Conservation (phyloP, 148 eudicot genomes). For the Camellia lanceoleosa region DNA sequence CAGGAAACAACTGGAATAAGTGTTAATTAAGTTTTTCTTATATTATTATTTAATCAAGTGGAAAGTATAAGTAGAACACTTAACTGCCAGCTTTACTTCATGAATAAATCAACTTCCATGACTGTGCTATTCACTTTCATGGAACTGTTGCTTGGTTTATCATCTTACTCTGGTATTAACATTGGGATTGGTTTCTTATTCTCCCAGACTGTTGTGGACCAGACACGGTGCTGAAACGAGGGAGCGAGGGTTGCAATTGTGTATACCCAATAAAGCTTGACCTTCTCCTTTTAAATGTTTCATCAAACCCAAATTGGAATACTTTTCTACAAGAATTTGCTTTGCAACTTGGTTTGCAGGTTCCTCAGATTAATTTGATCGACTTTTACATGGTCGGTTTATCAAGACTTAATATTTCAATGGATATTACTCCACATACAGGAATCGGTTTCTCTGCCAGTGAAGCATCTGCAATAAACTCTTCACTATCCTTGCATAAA, state of each 20-base stretch:
- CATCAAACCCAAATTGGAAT: constrained; percentile 74
- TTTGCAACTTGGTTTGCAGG: constrained; percentile 60
- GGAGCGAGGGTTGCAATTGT: constrained; percentile 72
- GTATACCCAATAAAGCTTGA: constrained; percentile 90
- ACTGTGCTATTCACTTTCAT: not conserved
- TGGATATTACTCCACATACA: constrained; percentile 79
- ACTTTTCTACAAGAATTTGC: constrained; percentile 70
- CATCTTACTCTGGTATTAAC: not conserved
- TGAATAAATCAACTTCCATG: not conserved
- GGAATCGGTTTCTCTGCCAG: constrained; percentile 68
- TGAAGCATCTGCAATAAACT: constrained; percentile 65
- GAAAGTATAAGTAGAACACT: not conserved
- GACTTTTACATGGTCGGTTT: constrained; percentile 67
- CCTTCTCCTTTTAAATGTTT: constrained; percentile 71
- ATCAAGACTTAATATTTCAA: constrained; percentile 83
- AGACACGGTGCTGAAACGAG: constrained; percentile 78
- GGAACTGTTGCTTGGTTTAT: not conserved
- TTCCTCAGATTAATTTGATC: constrained; percentile 75
- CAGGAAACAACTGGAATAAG: not conserved
- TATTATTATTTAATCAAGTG: not conserved
- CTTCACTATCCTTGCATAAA: constrained; percentile 68
- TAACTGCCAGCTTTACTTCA: not conserved
- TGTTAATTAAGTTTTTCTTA: too few relatives aligned
- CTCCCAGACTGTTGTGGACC: constrained; percentile 82
- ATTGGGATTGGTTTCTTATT: constrained; percentile 17